Evolutionary conservation across 2,329 filamentous ascomycete genomes (phyloP), one percentile per base, ranked within the genome.

Genomic region (Cephalotrichum gorgonifer): DNA sequence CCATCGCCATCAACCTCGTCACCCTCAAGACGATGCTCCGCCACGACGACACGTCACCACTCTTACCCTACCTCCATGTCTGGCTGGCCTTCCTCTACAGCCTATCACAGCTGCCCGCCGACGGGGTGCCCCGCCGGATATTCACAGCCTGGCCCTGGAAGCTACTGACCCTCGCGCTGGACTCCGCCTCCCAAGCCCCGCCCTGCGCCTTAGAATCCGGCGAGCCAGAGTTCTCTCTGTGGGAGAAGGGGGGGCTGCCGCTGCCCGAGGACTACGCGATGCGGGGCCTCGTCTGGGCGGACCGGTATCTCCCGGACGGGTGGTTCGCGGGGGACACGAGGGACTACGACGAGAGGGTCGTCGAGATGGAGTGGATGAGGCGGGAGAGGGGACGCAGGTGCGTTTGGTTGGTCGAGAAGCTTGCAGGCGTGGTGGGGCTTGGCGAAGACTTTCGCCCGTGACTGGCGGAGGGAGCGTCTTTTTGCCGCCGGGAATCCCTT

Each of bases 261-360:
- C 60, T 88, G 0, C 81, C 83, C 0, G 85, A 88, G 44, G 85
- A 89, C 52, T 86, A 79, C 54, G 71, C 76, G 0, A 72, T 87
- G 48, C 71, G 81, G 1, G 85, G 85, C 0, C 64, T 85, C 2
- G 60, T 80, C 2, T 86, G 79, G 68, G 68, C 73, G 0, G 70
- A 79, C 2, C 67, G 69, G 11, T 83, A 83, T 50, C 81, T 77
- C 47, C 81, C 82, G 0, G 49, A 62, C 0, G 64, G 69, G 1
- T 86, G 78, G 76, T 86, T 86, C 56, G 55, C 59, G 0, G 70
- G 72, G 8, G 71, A 74, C 2, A 73, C 74, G 51, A 70, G 81
- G 6, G 81, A 86, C 25, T 81, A 86, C 15, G 79, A 84, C 12
- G 82, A 86, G 53, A 75, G 81, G 38, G 74, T 73, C 12, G 74